Percentiles rank a stretch among this genome's conserved stretches.
Conservation (phyloP, 2,329 filamentous ascomycete species). For the Ophiostoma tasmaniense region DNA sequence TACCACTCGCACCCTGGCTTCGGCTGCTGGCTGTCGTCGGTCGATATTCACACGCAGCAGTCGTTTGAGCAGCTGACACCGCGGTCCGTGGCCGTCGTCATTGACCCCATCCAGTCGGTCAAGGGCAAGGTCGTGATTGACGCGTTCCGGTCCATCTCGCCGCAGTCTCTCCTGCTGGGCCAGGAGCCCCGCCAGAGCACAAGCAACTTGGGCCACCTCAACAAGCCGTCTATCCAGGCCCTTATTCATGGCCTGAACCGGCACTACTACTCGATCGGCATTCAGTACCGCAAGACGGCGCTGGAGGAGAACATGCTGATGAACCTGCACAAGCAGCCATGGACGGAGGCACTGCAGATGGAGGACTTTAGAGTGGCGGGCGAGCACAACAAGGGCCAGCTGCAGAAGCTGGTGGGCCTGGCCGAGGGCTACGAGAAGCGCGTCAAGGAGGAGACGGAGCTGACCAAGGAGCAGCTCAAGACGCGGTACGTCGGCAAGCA, state of each 20-base stretch:
- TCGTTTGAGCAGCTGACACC: slow-evolving; percentile 99
- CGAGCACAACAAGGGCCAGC: slow-evolving; percentile 73
- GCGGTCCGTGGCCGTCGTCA: slow-evolving; percentile 91
- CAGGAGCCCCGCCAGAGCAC: slow-evolving; percentile 97
- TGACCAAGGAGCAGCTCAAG: slow-evolving; percentile 96
- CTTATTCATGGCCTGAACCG: slow-evolving; percentile 96
- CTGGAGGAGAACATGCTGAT: slow-evolving; percentile 99
- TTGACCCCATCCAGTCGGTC: slow-evolving; percentile 97
- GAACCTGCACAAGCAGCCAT: slow-evolving; percentile 99
- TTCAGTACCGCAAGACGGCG: slow-evolving; percentile 96
- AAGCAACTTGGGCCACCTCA: slow-evolving; percentile 92
- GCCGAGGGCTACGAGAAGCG: slow-evolving; percentile 97
- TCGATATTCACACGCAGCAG: slow-evolving; percentile 99
- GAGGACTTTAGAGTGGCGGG: slow-evolving; percentile 85
- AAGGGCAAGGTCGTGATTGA: slow-evolving; percentile 99
- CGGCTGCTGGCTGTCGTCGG: slow-evolving; percentile 96
- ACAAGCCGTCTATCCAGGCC: slow-evolving; percentile 99
- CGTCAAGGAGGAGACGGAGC: slow-evolving; percentile 95
- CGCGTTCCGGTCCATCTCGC: slow-evolving; percentile 96
- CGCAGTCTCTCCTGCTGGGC: slow-evolving; percentile 93
- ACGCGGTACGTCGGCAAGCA: slow-evolving; percentile 98
- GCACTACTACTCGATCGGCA: slow-evolving; percentile 98
- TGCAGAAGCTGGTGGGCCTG: slow-evolving; percentile 79
- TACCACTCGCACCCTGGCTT: slow-evolving; percentile 99
- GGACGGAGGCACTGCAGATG: slow-evolving; percentile 97